Percentiles rank a stretch among this genome's conserved stretches.
Evolutionary conservation across 2,329 filamentous ascomycete species (phyloP).

Genomic region (Triangularia verruculosa): DNA sequence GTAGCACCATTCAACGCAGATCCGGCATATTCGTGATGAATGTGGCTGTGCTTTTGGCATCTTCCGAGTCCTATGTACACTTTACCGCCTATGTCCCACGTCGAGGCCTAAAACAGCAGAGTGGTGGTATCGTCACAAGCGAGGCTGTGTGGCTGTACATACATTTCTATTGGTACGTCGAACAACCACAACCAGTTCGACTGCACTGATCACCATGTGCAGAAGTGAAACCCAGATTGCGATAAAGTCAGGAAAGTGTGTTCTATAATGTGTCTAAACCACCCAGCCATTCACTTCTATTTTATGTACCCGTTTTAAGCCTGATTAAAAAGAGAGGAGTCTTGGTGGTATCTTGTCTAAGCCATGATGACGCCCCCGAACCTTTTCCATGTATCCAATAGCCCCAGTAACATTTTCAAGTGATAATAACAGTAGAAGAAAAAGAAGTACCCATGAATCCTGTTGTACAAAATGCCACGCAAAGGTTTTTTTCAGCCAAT

Average conservation of each 20-base stretch:
- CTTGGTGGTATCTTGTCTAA: conserved; percentile 5
- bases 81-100: not conserved
- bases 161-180: not conserved
- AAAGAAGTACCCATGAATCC: not conserved
- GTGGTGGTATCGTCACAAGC: not conserved
- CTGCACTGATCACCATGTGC: not conserved
- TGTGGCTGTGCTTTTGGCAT: not conserved
- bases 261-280: not conserved
- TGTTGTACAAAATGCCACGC: not conserved
- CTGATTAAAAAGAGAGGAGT: not conserved
- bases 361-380: not conserved
- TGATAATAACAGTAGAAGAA: no score
- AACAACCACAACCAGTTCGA: not conserved
- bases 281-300: not conserved
- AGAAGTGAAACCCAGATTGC: no score
- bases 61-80: not conserved
- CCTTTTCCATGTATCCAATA: not conserved
- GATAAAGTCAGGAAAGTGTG: no score
- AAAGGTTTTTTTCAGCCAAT: conserved; percentile 43
- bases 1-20: not conserved
- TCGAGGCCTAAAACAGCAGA: not conserved
- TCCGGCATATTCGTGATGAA: not conserved
- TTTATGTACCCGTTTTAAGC: not conserved
- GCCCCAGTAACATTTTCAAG: no score
- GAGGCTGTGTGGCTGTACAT: not conserved